Evolutionary conservation across 2,329 filamentous ascomycete species (phyloP), one percentile per base, ranked within the genome.

Genomic region (Alternaria ventricosa): DNA sequence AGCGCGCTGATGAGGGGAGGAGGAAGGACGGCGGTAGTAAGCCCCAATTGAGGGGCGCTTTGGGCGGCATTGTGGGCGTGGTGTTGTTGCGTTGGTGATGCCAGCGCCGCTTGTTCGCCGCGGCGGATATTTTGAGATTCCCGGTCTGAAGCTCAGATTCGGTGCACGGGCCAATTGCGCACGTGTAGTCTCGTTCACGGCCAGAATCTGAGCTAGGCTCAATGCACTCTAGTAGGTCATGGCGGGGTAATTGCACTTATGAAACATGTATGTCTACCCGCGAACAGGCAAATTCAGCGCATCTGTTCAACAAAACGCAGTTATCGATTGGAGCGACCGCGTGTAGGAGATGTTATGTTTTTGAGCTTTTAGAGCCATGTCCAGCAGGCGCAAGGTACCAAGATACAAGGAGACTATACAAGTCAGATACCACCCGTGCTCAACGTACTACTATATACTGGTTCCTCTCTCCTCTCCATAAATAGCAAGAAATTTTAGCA

Each of bases 41-140:
- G 9, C 71, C 77, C 77, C 76, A 75, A 70, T 71, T 76, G 67
- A 79, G 71, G 63, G 74, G 68, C 69, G 71, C 57, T 70, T 71
- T 74, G 64, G 77, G 75, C 51, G 77, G 76, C 78, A 80, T 80
- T 60, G 58, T 70, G 54, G 54, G 49, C 56, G 30, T 64, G 46
- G 60, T 45, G 62, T 57, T 49, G 20, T 55, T 47, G 23, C 51
- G 61, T 49, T 57, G 63, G 44, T n/a, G 57, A 63, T 60, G 63
- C 30, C 20, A 22, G 20, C 20, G 20, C 20, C 20, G 49, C 43
- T 54, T 62, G 54, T 66, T 61, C 27, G 50, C 61, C 65, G 67
- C 69, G 64, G 67, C 69, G 64, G 71, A 69, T 63, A 70, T 68
- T 72, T 72, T 73, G 62, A 67, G 54, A 54, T 55, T 43, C 44